A percentile compares a stretch with the other conserved stretches of the same genome.
Evolutionary conservation across 2,329 filamentous ascomycete species (phyloP).

Genomic region (Monosporascus sp.): DNA sequence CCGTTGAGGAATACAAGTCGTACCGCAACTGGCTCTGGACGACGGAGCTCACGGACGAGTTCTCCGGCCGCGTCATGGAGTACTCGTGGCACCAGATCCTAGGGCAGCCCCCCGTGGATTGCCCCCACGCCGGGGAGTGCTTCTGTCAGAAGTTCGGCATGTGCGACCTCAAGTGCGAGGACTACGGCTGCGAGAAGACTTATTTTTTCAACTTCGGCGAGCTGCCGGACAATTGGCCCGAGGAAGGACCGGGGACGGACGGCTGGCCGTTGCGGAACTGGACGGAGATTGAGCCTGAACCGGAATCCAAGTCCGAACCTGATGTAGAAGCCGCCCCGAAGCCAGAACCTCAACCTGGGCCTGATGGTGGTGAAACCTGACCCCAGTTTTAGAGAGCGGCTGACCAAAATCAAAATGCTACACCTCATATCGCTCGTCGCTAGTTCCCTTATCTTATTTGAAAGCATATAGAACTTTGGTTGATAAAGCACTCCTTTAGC

Average conservation of each 20-base stretch:
- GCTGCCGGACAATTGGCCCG: conserved; percentile 8
- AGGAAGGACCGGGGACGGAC: conserved; percentile 4
- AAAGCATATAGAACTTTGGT: too few relatives aligned
- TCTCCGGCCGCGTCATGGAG: conserved; percentile 47
- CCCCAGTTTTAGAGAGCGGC: too few relatives aligned
- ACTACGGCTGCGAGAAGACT: conserved; percentile 38
- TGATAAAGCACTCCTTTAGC: too few relatives aligned
- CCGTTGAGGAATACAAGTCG: conserved; percentile 38
- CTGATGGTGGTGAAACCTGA: too few relatives aligned
- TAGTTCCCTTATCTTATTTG: too few relatives aligned
- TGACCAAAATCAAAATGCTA: too few relatives aligned
- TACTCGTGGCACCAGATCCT: conserved; percentile 44
- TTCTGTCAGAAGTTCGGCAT: conserved; percentile 54
- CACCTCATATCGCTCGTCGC: too few relatives aligned
- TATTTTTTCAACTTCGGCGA: conserved; percentile 28
- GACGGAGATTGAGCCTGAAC: conserved; percentile 2
- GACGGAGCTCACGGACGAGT: conserved; percentile 38
- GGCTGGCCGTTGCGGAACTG: conserved; percentile 7
- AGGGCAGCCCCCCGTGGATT: conserved; percentile 37
- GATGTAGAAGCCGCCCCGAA: background rate
- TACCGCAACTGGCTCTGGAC: conserved; percentile 45
- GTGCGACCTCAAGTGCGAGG: conserved; percentile 30
- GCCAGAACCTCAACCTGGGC: background rate
- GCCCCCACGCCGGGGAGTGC: conserved; percentile 45
- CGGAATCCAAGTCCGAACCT: background rate